Evolutionary conservation across 768 basidiomycete genomes (phyloP), one percentile per base, ranked within the genome.

Genomic region (Trametes gibbosa): DNA sequence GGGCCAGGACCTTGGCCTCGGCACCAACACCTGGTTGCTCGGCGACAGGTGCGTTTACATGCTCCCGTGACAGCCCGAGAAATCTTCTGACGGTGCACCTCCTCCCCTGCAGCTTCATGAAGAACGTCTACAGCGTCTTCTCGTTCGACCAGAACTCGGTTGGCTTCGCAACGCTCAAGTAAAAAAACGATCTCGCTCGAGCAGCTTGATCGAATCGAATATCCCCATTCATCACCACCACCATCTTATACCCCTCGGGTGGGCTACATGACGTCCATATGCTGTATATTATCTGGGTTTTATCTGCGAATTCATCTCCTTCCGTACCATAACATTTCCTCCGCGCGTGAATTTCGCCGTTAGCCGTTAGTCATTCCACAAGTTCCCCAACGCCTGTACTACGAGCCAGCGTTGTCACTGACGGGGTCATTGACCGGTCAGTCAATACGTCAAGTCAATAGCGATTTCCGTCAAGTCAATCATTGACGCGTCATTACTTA

Each of bases 41-140:
- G 65, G 65, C 19, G 65, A 64, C 39, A 61, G 59, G 59, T 60
- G 42, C 51, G 19, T 25, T 23, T 29, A 2, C 17, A 2, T 3
- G n/a, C 12, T 9, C 34, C 3, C 37, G 34, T 7, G 3, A 17
- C 47, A n/a, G 14, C 39, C 19, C 5, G 27, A 0, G 17, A 17
- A 23, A 12, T 43, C 43, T 40, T 55, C 57, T 59, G 34, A 57
- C n/a, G n/a, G n/a, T 39, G 16, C 12, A 14, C 10, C 3, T 2
- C 21, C 14, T n/a, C 21, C 37, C 32, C 40, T 13, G 14, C 39
- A 63, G 65, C 56, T 66, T 64, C 61, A 65, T 69, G 65, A 66
- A 69, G 63, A 68, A 68, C 56, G 64, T 66, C 21, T 68, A 68
- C 61, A 66, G 59, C 39, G 65, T 56, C 16, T 69, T 69, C 67